phyloP scores from a whole-genome alignment of 257 asterid species.

The Solanum piurae region DNA sequence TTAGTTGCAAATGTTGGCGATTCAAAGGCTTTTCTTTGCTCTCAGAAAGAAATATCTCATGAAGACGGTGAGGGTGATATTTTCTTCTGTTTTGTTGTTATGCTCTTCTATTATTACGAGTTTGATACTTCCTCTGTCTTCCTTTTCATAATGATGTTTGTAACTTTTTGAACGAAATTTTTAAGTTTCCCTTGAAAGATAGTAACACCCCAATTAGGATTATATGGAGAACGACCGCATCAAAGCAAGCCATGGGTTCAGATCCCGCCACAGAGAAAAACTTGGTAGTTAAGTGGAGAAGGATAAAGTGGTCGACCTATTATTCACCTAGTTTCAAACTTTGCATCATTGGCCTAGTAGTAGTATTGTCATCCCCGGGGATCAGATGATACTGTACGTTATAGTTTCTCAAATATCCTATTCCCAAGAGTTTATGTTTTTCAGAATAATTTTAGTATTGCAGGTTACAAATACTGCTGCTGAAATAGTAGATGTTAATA shows the following conservation, averaged over 20 bases:
- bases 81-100: background rate
- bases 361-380: background rate
- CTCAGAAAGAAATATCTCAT: background rate
- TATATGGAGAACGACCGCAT: background rate
- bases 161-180: background rate
- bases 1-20: slow-evolving; percentile 2
- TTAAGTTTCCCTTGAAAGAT: background rate
- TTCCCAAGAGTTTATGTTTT: background rate
- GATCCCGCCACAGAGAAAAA: background rate
- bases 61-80: background rate
- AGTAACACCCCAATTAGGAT: background rate
- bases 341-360: background rate
- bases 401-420: background rate
- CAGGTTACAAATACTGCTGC: background rate
- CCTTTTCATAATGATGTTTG: background rate
- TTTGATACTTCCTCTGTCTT: background rate
- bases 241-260: background rate
- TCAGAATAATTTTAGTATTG: background rate
- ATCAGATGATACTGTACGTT: background rate
- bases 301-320: background rate
- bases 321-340: background rate
- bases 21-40: slow-evolving; percentile 1
- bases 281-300: background rate
- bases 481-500: background rate
- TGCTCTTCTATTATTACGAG: background rate